These are phyloP conservation scores for Ceriops zippeliana DNA, from an alignment of 345 rosid genomes.

Conservation along the genomic window DNA sequence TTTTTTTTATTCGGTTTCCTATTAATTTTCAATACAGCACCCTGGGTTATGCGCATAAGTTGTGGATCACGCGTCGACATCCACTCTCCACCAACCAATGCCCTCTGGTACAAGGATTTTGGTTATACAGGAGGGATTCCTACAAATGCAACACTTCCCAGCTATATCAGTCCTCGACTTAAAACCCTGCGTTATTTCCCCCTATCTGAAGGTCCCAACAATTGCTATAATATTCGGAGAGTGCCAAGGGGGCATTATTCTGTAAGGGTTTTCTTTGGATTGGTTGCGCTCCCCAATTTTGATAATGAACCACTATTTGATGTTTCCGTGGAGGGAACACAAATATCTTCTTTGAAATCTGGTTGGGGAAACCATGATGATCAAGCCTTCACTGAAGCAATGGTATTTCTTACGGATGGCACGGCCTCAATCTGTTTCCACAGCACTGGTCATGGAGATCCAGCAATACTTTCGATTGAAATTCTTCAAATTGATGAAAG, in stretches of 20 bases:
- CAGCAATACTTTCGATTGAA: conserved; percentile 75
- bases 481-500: conserved; percentile 79
- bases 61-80: conserved; percentile 75
- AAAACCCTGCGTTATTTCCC: conserved; percentile 85
- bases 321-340: conserved; percentile 85
- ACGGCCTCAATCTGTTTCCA: conserved; percentile 82
- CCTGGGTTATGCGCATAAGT: conserved; percentile 86
- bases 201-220: conserved; percentile 79
- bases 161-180: conserved; percentile 63
- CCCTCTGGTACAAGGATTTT: conserved; percentile 85
- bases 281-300: conserved; percentile 35
- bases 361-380: conserved; percentile 87
- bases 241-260: conserved; percentile 83
- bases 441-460: conserved; percentile 98
- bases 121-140: conserved; percentile 94
- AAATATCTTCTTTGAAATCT: conserved; percentile 62
- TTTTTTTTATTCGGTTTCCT: no score
- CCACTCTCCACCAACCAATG: conserved; percentile 63
- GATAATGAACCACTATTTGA: conserved; percentile 86
- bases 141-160: conserved; percentile 49
- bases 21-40: conserved; percentile 41
- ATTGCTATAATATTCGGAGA: conserved; percentile 67
- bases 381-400: conserved; percentile 78
- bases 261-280: conserved; percentile 77
- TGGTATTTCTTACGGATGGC: conserved; percentile 60